Percentiles rank a stretch among this genome's conserved stretches.
phyloP scores from a whole-genome alignment of 352 stramenopile species.

The Globisporangium barbulae region DNA sequence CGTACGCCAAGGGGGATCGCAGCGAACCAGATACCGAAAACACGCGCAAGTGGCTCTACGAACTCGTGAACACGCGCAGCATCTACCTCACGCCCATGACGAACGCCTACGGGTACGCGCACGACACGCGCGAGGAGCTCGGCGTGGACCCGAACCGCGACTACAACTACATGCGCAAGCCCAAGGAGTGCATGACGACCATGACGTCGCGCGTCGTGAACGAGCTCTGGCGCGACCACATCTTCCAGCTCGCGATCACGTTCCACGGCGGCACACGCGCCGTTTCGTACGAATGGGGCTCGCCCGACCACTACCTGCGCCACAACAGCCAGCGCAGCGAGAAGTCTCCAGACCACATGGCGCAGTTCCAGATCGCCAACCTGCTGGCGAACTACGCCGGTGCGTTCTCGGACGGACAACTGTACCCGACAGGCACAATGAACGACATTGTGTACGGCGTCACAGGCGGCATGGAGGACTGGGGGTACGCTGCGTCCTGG shows the following conservation, averaged over 20 bases:
- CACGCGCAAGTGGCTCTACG: constrained; percentile 61
- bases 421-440: constrained; percentile 89
- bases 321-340: constrained; percentile 51
- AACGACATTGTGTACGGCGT: constrained; percentile 97
- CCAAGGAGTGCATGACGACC: constrained; percentile 91
- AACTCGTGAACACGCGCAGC: constrained; percentile 87
- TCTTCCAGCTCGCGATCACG: constrained; percentile 97
- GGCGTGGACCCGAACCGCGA: constrained; percentile 97
- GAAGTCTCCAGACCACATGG: constrained; percentile 77
- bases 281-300: constrained; percentile 98
- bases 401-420: constrained; percentile 55
- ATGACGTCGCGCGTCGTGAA: constrained; percentile 96
- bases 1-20: constrained; percentile 23
- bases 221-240: constrained; percentile 95
- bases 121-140: constrained; percentile 80
- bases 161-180: constrained; percentile 94
- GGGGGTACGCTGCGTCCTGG: constrained; percentile 92
- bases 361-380: constrained; percentile 57
- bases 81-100: constrained; percentile 89
- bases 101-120: constrained; percentile 93
- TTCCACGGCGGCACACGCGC: constrained; percentile 98
- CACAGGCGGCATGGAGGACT: constrained; percentile 98
- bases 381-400: constrained; percentile 71
- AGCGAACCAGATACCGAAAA: constrained; percentile 24
- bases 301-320: constrained; percentile 80